Evolutionary conservation across 768 basidiomycete genomes (phyloP).

Genomic region (Leccinum obscurum): DNA sequence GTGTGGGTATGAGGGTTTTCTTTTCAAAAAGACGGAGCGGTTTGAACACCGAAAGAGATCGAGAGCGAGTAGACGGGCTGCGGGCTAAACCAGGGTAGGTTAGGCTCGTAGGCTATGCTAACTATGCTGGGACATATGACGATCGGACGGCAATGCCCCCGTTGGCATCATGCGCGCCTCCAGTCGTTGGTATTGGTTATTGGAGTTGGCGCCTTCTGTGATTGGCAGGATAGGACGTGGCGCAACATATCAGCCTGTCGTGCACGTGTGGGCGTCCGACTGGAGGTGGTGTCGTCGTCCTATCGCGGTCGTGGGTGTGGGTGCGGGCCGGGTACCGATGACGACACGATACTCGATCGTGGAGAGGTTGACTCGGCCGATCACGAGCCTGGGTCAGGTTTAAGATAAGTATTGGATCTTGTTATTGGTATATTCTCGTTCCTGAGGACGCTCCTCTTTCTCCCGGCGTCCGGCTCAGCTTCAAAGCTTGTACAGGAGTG

Average conservation of each 20-base stretch:
- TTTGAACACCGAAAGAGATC: not conserved
- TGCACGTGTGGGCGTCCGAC: not conserved
- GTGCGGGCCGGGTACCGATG: not conserved
- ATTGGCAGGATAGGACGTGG: not conserved
- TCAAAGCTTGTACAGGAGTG: not conserved
- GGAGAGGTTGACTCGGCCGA: not conserved
- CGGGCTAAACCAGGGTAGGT: not conserved
- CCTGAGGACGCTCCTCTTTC: not conserved
- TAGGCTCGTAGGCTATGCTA: not conserved
- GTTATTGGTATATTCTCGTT: not conserved
- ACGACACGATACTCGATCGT: not conserved
- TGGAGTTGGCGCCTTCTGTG: not conserved
- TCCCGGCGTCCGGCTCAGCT: not conserved
- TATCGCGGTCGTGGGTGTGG: not conserved
- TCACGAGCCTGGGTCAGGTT: not conserved
- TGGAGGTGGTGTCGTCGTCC: not conserved
- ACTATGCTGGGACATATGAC: not conserved
- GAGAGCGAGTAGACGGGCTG: not conserved
- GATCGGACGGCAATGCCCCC: not conserved
- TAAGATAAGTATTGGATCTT: not conserved
- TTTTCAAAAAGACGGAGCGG: not conserved
- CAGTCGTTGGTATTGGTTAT: not conserved
- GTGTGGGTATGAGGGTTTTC: conserved; percentile 19
- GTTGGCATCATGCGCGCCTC: not conserved
- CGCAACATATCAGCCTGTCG: not conserved